Evolutionary conservation across 148 eudicot genomes (phyloP), one percentile per base, ranked within the genome.

Genomic region (Mesembryanthemum crystallinum): DNA sequence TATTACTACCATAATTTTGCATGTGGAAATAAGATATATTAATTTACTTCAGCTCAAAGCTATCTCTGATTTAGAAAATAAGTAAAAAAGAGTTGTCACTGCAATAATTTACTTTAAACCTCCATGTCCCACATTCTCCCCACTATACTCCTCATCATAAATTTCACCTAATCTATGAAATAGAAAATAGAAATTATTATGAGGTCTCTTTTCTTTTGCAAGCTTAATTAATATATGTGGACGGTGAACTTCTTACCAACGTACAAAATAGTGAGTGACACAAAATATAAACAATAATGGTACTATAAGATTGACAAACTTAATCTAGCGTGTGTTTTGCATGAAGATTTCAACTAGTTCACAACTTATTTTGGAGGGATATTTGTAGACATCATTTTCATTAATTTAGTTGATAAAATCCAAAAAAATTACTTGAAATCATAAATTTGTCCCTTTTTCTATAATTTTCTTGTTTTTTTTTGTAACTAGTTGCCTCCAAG

Each of bases 41-140:
- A 52, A n/a, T n/a, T n/a, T n/a, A 61, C 89, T 81, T 79, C 60
- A 67, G 27, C 57, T 64, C 55, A 76, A 86, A 83, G 79, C 18
- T 83, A 60, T 73, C 42, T 79, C 20, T 79, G 51, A 73, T 72
- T 21, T 64, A 47, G 18, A 60, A 60, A 15, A 4, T 32, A 15
- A 54, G 42, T 14, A 32, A 29, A 64, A 49, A 47, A 74, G 14
- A 47, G 69, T 65, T 66, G 73, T 79, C 59, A 66, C 45, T 27
- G 6, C 71, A 67, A 79, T 63, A 52, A 69, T 75, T 80, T 74
- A 61, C 61, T 79, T 74, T 33, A 42, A 73, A 30, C 65, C 8
- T 24, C 0, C 18, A 57, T 67, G 74, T 29, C 78, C 78, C 67
- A 77, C 71, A 65, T 72, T 73, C 73, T 64, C 67, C 66, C 18